These are phyloP conservation scores for Solanum rostratum DNA, from an alignment of 257 asterid species.

Conservation along the genomic window DNA sequence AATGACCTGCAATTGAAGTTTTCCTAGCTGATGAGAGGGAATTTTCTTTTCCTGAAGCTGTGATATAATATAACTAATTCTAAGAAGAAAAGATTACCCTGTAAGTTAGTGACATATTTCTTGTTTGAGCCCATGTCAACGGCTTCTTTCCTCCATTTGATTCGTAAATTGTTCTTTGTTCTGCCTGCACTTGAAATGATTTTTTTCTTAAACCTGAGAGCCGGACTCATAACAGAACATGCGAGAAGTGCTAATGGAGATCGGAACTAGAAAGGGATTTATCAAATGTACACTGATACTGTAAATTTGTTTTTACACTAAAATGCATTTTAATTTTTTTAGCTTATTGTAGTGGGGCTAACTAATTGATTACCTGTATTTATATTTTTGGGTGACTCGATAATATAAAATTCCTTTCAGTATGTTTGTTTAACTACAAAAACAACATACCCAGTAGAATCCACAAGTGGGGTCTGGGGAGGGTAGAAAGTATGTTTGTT, in stretches of 20 bases:
- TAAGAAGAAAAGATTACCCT: slow-evolving; percentile 27
- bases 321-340: background rate
- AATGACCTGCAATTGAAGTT: slow-evolving; percentile 34
- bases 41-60: background rate
- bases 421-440: background rate
- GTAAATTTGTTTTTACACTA: background rate
- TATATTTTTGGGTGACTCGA: background rate
- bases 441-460: no score
- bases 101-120: slow-evolving; percentile 67
- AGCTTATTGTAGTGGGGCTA: background rate
- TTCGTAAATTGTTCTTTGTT: slow-evolving; percentile 40
- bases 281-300: background rate
- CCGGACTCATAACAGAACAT: background rate
- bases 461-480: no score
- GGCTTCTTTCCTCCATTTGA: slow-evolving; percentile 36
- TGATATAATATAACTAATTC: background rate
- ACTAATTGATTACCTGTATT: background rate
- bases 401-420: background rate
- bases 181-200: slow-evolving; percentile 28
- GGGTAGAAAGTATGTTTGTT: background rate
- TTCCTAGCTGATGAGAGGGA: background rate
- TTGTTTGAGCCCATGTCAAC: slow-evolving; percentile 65
- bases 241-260: background rate
- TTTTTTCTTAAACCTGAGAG: background rate
- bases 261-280: background rate